phyloP scores from a whole-genome alignment of 2,329 filamentous ascomycete species.

The Curvularia verruculosa region DNA sequence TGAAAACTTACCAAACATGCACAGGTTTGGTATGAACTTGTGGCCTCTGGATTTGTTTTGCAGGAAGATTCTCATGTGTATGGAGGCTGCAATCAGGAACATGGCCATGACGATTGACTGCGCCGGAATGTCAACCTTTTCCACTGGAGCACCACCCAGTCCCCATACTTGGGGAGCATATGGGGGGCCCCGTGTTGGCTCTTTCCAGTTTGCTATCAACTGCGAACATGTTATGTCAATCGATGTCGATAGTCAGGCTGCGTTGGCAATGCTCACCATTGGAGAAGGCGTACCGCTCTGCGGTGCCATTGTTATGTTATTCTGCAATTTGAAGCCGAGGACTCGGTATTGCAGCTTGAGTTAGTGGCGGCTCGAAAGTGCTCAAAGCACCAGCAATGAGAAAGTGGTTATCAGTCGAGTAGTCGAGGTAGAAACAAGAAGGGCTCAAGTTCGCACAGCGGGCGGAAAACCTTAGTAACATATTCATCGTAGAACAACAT shows the following conservation, averaged over 20 bases:
- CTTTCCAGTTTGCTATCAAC: conserved; percentile 11
- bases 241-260: background rate
- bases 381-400: background rate
- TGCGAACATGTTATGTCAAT: background rate
- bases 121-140: conserved; percentile 50
- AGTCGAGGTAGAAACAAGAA: background rate
- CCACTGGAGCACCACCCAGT: conserved; percentile 47
- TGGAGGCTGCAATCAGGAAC: conserved; percentile 49
- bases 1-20: conserved; percentile 47
- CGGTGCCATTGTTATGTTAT: conserved; percentile 18
- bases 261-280: conserved; percentile 14
- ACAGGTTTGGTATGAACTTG: conserved; percentile 50
- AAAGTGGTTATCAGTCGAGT: background rate
- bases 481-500: conserved; percentile 20
- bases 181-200: conserved; percentile 35
- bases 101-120: conserved; percentile 51
- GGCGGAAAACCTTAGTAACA: conserved; percentile 10
- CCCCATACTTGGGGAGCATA: conserved; percentile 40
- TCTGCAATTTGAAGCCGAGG: background rate
- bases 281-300: conserved; percentile 21
- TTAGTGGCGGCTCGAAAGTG: background rate
- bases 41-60: conserved; percentile 47
- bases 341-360: background rate
- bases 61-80: conserved; percentile 53
- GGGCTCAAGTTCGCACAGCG: conserved; percentile 8